Percentiles rank a stretch among this genome's conserved stretches.
These are phyloP conservation scores for Ophiostoma triangulosporum DNA, from an alignment of 2,329 filamentous ascomycete species.

Conservation along the genomic window DNA sequence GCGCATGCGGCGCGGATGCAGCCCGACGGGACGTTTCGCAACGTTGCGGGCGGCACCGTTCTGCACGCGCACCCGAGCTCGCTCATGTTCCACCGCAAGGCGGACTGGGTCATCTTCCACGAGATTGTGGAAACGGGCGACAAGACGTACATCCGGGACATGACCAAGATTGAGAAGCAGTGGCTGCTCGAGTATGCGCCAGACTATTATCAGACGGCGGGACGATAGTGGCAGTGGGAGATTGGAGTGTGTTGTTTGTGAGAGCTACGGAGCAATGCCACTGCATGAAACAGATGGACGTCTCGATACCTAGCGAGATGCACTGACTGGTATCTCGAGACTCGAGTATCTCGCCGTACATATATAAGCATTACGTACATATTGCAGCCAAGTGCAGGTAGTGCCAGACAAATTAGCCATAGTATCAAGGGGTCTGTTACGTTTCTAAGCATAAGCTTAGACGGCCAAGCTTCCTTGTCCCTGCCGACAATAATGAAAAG, in stretches of 20 bases:
- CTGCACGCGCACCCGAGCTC: slow-evolving; percentile 85
- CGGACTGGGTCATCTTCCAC: slow-evolving; percentile 92
- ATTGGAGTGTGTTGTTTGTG: too few species aligned
- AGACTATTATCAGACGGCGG: slow-evolving; percentile 52
- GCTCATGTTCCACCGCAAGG: slow-evolving; percentile 90
- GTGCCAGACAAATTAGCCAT: too few species aligned
- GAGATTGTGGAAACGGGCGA: slow-evolving; percentile 80
- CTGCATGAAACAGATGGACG: too few species aligned
- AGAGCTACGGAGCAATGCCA: background rate
- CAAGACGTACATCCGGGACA: slow-evolving; percentile 81
- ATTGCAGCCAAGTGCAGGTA: too few species aligned
- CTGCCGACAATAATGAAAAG: too few species aligned
- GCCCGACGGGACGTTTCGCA: slow-evolving; percentile 77
- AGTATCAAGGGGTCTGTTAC: too few species aligned
- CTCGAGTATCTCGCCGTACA: too few species aligned
- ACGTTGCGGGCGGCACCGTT: slow-evolving; percentile 64
- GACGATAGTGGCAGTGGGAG: too few species aligned
- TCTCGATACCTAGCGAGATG: too few species aligned
- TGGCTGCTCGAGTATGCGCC: slow-evolving; percentile 86
- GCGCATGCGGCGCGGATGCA: slow-evolving; percentile 90
- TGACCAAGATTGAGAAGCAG: slow-evolving; percentile 86
- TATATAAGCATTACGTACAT: background rate
- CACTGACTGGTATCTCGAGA: too few species aligned
- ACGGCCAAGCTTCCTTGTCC: too few species aligned
- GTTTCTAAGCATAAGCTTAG: too few species aligned